A percentile compares a stretch with the other conserved stretches of the same genome.
Conservation (phyloP, 23 red algal species). For the Rhodosorus marinus region DNA sequence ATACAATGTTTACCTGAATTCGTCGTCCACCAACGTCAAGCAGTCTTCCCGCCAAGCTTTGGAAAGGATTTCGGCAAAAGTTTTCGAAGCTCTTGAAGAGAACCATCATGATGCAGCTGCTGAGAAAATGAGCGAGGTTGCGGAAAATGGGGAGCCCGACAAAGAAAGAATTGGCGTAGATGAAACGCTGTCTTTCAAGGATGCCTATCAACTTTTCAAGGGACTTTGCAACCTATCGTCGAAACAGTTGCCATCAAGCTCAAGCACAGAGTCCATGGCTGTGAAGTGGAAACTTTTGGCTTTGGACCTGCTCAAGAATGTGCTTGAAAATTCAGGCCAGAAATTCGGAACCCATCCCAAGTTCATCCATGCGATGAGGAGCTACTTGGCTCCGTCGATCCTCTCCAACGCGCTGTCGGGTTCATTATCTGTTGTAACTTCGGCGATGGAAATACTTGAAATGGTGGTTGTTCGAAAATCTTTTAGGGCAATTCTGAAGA, state of each 20-base stretch:
- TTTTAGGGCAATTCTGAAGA: constrained; percentile 57
- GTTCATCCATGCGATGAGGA: constrained; percentile 67
- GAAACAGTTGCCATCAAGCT: constrained; percentile 22
- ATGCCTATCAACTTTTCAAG: constrained; percentile 88
- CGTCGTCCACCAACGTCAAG: too few relatives aligned
- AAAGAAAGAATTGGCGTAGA: too few relatives aligned
- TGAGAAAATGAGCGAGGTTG: too few relatives aligned
- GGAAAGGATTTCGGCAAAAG: too few relatives aligned
- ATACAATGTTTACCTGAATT: too few relatives aligned
- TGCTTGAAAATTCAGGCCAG: constrained; percentile 35
- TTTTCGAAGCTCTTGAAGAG: too few relatives aligned
- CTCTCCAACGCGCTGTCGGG: constrained; percentile 49
- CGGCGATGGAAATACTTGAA: constrained; percentile 82
- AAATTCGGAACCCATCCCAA: constrained; percentile 35
- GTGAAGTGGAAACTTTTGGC: constrained; percentile 67
- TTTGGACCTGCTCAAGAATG: constrained; percentile 43
- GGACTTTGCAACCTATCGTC: constrained; percentile 90
- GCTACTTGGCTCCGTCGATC: constrained; percentile 59
- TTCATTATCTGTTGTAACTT: constrained; percentile 37
- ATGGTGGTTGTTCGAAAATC: constrained; percentile 46
- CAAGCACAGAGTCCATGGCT: constrained; percentile 21
- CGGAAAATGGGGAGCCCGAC: too few relatives aligned
- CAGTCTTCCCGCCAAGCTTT: too few relatives aligned
- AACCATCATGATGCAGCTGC: too few relatives aligned
- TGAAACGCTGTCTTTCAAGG: constrained; percentile 33